phyloP scores from a whole-genome alignment of 805 yeast genomes.

The Saturnispora serradocipensis region DNA sequence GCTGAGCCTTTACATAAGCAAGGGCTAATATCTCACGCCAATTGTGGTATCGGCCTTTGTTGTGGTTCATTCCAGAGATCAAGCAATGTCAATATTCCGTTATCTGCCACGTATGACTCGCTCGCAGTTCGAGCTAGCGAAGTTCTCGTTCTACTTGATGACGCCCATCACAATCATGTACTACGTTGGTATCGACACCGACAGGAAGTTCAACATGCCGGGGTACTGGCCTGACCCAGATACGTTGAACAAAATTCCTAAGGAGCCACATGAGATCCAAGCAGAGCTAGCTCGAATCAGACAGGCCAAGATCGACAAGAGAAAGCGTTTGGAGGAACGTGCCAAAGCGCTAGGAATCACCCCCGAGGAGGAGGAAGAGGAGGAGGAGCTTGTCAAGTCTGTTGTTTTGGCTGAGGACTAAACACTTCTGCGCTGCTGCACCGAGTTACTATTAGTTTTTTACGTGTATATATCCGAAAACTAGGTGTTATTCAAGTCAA shows the following conservation, averaged over 20 bases:
- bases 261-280: conserved; percentile 84
- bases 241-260: conserved; percentile 82
- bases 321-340: conserved; percentile 62
- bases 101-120: conserved; percentile 27
- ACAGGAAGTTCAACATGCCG: conserved; percentile 78
- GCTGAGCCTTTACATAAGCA: background rate
- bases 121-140: conserved; percentile 45
- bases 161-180: conserved; percentile 91
- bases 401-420: conserved; percentile 11
- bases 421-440: too few species aligned
- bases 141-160: conserved; percentile 76
- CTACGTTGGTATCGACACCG: conserved; percentile 86
- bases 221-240: conserved; percentile 98
- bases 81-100: background rate
- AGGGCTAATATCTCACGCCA: background rate
- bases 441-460: too few species aligned
- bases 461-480: background rate
- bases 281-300: conserved; percentile 86
- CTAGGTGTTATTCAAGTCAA: too few species aligned
- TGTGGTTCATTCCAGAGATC: background rate
- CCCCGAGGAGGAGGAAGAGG: conserved; percentile 21
- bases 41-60: background rate
- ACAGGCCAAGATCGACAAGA: conserved; percentile 63
- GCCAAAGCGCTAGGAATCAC: conserved; percentile 63
- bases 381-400: conserved; percentile 3